Evolutionary conservation across 2,329 filamentous ascomycete genomes (phyloP).

Genomic region (Plenodomus lindquistii): DNA sequence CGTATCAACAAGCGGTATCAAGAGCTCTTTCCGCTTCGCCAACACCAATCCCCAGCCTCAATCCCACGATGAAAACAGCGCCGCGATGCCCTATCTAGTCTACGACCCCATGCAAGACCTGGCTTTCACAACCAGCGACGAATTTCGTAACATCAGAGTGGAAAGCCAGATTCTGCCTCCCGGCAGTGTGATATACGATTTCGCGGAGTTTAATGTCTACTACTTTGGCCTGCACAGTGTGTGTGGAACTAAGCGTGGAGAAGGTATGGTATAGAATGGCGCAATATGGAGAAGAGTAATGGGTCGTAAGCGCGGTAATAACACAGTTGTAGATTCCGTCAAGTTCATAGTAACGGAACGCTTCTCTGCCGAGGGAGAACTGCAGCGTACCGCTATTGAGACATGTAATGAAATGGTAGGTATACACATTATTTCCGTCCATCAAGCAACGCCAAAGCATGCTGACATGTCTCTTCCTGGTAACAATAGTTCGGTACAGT

Average conservation of each 20-base stretch:
- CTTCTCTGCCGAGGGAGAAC: too few species aligned
- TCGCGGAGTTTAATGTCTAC: slow-evolving; percentile 36
- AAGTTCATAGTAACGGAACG: too few species aligned
- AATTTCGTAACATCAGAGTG: slow-evolving; percentile 42
- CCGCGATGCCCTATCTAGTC: slow-evolving; percentile 41
- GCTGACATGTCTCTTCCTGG: too few species aligned
- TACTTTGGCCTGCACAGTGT: slow-evolving; percentile 23
- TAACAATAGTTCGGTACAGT: not conserved
- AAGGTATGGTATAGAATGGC: too few species aligned
- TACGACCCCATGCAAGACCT: slow-evolving; percentile 45
- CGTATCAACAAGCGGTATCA: slow-evolving; percentile 38
- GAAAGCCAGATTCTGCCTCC: slow-evolving; percentile 38
- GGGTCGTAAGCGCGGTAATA: too few species aligned
- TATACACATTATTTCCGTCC: too few species aligned
- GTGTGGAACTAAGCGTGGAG: slow-evolving; percentile 11
- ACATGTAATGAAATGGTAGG: too few species aligned
- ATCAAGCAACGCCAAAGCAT: too few species aligned
- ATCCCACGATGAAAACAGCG: slow-evolving; percentile 7
- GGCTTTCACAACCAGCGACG: slow-evolving; percentile 38
- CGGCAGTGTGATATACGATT: slow-evolving; percentile 29
- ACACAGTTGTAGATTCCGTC: too few species aligned
- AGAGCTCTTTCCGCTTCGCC: slow-evolving; percentile 39
- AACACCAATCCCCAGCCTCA: too few species aligned
- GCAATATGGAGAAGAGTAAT: too few species aligned
- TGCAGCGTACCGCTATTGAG: too few species aligned